Evolutionary conservation across 208 protist genomes (phyloP).

Genomic region (Ichthyophonus hoferi): DNA sequence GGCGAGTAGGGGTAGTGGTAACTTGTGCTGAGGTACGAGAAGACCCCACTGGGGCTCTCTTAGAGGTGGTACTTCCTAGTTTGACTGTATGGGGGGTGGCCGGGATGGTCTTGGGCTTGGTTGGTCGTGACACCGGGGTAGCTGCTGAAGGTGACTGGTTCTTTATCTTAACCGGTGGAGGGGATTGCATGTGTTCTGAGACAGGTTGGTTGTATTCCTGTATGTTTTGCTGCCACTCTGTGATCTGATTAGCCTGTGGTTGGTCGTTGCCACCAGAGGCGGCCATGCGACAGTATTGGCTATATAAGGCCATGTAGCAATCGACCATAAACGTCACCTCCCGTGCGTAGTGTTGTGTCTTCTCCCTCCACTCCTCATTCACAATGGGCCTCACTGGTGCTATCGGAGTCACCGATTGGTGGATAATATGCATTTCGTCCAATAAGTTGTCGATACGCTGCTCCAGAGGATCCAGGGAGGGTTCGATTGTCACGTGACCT

Average conservation of each 20-base stretch:
- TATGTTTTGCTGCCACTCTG: background rate
- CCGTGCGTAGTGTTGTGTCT: background rate
- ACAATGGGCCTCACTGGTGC: background rate
- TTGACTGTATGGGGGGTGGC: background rate
- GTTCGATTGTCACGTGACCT: too few species aligned
- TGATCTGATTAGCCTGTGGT: background rate
- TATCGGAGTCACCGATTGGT: background rate
- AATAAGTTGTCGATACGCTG: background rate
- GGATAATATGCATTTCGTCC: background rate
- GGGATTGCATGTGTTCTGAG: too few species aligned
- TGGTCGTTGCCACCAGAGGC: background rate
- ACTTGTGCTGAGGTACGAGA: background rate
- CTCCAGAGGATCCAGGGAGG: background rate
- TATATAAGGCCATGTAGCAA: background rate
- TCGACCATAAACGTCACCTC: background rate
- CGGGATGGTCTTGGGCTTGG: background rate
- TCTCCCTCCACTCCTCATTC: too few species aligned
- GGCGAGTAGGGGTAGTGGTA: background rate
- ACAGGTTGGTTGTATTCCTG: background rate
- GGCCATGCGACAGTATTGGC: background rate
- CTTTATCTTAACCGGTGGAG: too few species aligned
- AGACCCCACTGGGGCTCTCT: background rate
- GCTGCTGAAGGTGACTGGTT: too few species aligned
- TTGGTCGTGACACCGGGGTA: too few species aligned
- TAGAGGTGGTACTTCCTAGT: background rate